A percentile compares a stretch with the other conserved stretches of the same genome.
Evolutionary conservation across 2,329 filamentous ascomycete genomes (phyloP).

Genomic region (Fusarium oxysporum): DNA sequence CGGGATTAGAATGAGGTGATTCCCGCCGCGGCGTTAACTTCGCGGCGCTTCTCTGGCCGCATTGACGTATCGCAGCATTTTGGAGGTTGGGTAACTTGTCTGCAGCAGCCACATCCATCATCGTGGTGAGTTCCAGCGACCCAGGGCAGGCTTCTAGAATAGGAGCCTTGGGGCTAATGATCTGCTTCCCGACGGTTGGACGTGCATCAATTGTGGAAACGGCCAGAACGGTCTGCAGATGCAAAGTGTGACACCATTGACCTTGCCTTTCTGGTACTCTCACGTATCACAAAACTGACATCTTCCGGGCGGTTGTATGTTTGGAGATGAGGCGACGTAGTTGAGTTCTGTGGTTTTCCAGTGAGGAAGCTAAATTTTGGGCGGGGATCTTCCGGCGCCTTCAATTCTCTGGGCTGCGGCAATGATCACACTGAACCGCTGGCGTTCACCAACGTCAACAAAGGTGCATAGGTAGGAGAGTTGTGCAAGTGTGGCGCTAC

Average conservation of each 20-base stretch:
- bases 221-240: neutral
- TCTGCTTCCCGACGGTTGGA: neutral
- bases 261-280: neutral
- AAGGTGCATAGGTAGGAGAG: neutral
- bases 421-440: neutral
- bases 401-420: too few species aligned
- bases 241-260: neutral
- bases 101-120: neutral
- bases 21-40: neutral
- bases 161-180: neutral
- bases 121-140: neutral
- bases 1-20: neutral
- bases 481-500: rapidly evolving
- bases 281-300: neutral
- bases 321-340: rapidly evolving
- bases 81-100: neutral
- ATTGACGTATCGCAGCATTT: neutral
- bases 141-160: neutral
- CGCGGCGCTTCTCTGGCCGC: neutral
- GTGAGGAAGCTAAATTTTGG: neutral
- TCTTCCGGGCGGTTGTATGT: rapidly evolving
- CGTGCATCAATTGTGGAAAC: neutral
- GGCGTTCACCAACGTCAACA: neutral
- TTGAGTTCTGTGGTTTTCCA: neutral
- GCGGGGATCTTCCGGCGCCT: too few species aligned